A percentile compares a stretch with the other conserved stretches of the same genome.
phyloP scores from a whole-genome alignment of 306 rosid species.

The Lotus japonicus region DNA sequence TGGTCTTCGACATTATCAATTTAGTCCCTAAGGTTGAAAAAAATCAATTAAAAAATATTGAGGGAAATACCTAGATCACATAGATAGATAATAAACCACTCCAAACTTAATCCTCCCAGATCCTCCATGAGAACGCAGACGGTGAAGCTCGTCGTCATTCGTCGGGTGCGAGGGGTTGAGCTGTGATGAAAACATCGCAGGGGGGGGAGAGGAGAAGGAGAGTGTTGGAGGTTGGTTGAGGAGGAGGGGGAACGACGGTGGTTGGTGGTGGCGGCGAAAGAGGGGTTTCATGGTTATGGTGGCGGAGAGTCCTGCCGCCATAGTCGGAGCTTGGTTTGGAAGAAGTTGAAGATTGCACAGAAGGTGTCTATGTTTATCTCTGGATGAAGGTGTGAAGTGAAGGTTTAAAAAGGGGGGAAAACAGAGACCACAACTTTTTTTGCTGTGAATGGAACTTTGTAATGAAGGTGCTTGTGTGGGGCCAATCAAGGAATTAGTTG shows the following conservation, averaged over 20 bases:
- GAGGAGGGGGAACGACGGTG: conserved; percentile 14
- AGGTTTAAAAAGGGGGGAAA: not conserved
- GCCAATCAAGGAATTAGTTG: not conserved
- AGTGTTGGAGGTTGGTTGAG: conserved; percentile 31
- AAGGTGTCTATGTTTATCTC: not conserved
- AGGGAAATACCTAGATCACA: too few species aligned
- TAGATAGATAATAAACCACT: too few species aligned
- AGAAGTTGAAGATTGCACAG: not conserved
- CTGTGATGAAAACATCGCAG: conserved; percentile 20
- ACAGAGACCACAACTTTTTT: conserved; percentile 6
- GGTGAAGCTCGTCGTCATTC: conserved; percentile 36
- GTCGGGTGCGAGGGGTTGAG: conserved; percentile 19
- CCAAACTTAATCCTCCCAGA: too few species aligned
- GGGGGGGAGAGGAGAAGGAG: conserved; percentile 31
- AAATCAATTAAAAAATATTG: too few species aligned
- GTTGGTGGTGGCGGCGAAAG: conserved; percentile 28
- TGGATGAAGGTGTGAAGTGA: not conserved
- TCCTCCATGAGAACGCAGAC: conserved; percentile 65
- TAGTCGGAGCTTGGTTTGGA: conserved; percentile 16
- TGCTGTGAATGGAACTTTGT: not conserved
- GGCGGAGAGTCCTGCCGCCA: conserved; percentile 76
- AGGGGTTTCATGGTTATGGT: conserved; percentile 45
- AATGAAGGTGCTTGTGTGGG: not conserved
- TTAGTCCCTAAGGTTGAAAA: too few species aligned
- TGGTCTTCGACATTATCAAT: too few species aligned